Percentiles rank a stretch among this genome's conserved stretches.
phyloP scores from a whole-genome alignment of 2,329 filamentous ascomycete genomes.

The Curvularia spicifera region DNA sequence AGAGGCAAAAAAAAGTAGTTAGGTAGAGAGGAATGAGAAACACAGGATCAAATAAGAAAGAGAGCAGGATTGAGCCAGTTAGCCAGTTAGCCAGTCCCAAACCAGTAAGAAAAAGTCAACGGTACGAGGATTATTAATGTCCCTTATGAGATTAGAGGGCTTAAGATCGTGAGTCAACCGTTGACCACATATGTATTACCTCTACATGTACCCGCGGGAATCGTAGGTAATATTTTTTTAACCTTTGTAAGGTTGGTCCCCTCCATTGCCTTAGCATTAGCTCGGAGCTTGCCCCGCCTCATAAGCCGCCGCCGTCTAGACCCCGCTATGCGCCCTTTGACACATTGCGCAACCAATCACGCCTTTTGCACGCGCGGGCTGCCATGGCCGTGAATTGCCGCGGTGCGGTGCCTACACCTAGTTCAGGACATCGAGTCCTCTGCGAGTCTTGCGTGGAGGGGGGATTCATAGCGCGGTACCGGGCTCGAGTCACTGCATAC shows the following conservation, averaged over 20 bases:
- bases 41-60: neutral
- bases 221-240: constrained; percentile 37
- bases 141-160: constrained; percentile 9
- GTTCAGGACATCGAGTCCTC: neutral
- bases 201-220: constrained; percentile 28
- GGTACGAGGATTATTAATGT: constrained; percentile 1
- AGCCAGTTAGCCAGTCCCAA: constrained; percentile 2
- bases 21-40: neutral
- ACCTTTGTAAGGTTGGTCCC: constrained; percentile 20
- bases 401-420: constrained; percentile 18
- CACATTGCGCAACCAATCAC: constrained; percentile 31
- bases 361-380: constrained; percentile 5
- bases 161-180: constrained; percentile 25
- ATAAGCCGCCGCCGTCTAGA: constrained; percentile 23
- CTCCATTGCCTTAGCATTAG: constrained; percentile 22
- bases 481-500: constrained; percentile 2
- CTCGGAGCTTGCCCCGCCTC: constrained; percentile 23
- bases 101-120: neutral
- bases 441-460: neutral
- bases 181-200: constrained; percentile 30
- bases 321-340: constrained; percentile 32
- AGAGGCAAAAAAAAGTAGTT: neutral
- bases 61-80: constrained; percentile 1
- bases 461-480: neutral
- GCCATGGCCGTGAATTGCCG: constrained; percentile 35